Conservation (phyloP, 2,329 filamentous ascomycete species). For the Aspergillus texensis region DNA sequence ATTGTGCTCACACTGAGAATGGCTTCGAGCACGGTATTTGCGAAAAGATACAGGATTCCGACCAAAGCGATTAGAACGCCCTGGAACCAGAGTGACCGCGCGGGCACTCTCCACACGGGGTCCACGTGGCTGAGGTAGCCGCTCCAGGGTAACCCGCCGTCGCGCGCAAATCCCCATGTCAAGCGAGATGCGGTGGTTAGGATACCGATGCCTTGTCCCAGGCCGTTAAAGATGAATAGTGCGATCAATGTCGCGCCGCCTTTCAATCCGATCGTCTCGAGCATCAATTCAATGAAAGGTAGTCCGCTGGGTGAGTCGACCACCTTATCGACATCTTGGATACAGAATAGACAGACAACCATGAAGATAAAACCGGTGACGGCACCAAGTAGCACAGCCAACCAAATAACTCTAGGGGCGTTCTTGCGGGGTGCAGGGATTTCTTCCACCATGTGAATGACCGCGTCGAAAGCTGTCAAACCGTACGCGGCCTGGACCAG, state of each 20-base stretch:
- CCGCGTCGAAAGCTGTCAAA: slow-evolving; percentile 60
- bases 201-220: slow-evolving; percentile 57
- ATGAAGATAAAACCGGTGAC: slow-evolving; percentile 56
- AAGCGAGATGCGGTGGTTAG: slow-evolving; percentile 56
- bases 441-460: slow-evolving; percentile 62
- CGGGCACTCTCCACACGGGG: slow-evolving; percentile 55
- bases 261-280: slow-evolving; percentile 42
- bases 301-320: slow-evolving; percentile 43
- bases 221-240: slow-evolving; percentile 59
- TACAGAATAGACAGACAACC: slow-evolving; percentile 55
- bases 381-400: slow-evolving; percentile 55
- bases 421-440: slow-evolving; percentile 56
- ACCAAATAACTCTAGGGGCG: slow-evolving; percentile 55
- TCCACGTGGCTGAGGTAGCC: slow-evolving; percentile 51
- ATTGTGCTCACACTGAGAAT: slow-evolving; percentile 61
- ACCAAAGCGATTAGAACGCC: slow-evolving; percentile 51
- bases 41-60: slow-evolving; percentile 60
- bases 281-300: slow-evolving; percentile 55
- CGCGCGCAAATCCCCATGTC: slow-evolving; percentile 59
- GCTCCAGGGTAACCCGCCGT: slow-evolving; percentile 53
- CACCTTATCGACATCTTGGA: slow-evolving; percentile 50
- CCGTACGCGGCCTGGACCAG: slow-evolving; percentile 61
- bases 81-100: slow-evolving; percentile 56
- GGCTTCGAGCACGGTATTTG: slow-evolving; percentile 56
- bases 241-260: slow-evolving; percentile 55